A percentile compares a stretch with the other conserved stretches of the same genome.
These are phyloP conservation scores for Chaetomium sp. DNA, from an alignment of 2,329 filamentous ascomycete species.

Conservation along the genomic window DNA sequence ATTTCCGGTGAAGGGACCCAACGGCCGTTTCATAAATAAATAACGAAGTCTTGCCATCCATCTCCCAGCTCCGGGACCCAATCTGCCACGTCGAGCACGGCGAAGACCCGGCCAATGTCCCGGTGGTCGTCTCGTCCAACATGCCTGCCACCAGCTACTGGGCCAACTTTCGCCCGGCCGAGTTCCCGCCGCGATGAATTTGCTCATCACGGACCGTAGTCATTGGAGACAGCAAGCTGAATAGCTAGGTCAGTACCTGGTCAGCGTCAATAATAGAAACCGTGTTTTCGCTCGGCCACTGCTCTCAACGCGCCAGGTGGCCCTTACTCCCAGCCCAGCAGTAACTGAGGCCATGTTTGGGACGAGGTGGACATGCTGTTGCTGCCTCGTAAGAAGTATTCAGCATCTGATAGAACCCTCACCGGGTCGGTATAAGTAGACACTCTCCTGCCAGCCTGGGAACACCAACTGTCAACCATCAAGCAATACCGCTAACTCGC, in stretches of 20 bases:
- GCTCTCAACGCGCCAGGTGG: neutral
- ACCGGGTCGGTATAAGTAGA: neutral
- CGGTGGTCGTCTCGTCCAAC: neutral
- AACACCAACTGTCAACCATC: too few species aligned
- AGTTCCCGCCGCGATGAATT: neutral
- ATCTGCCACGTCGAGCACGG: neutral
- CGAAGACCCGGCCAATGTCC: neutral
- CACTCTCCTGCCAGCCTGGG: neutral
- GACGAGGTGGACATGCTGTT: neutral
- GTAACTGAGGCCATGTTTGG: neutral
- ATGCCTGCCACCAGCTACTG: neutral
- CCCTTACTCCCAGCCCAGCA: neutral
- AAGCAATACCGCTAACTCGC: too few species aligned
- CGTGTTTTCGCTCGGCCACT: neutral
- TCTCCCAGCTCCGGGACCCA: neutral
- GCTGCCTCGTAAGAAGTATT: neutral
- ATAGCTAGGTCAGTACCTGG: neutral
- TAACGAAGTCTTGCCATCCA: neutral
- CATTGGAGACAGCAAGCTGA: neutral
- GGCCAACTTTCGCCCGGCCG: neutral
- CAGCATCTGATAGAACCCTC: neutral
- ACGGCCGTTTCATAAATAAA: neutral
- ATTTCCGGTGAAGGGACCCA: neutral
- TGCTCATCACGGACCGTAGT: neutral
- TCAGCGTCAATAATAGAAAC: neutral